Percentiles rank a stretch among this genome's conserved stretches.
Evolutionary conservation across 2,329 filamentous ascomycete species (phyloP).

Genomic region (Colletotrichum costaricense): DNA sequence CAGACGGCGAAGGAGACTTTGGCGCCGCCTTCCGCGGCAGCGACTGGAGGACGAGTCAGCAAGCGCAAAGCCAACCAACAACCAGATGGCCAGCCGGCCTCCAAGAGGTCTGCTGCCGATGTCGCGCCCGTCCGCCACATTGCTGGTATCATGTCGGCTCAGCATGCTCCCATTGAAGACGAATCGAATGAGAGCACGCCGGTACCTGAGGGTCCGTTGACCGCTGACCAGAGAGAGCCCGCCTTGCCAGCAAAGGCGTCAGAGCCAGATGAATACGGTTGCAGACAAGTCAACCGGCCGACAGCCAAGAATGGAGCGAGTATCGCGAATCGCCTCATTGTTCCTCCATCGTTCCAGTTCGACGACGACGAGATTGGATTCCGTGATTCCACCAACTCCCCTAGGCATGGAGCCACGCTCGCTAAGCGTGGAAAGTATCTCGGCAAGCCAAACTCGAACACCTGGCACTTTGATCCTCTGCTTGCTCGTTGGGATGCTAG

Average conservation of each 20-base stretch:
- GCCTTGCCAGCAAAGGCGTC: slow-evolving; percentile 45
- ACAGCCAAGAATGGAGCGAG: slow-evolving; percentile 49
- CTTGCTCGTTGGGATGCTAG: slow-evolving; percentile 65
- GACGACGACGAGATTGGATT: slow-evolving; percentile 68
- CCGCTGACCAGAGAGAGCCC: slow-evolving; percentile 42
- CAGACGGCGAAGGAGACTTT: slow-evolving; percentile 4
- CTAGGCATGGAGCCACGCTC: slow-evolving; percentile 63
- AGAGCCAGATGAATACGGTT: slow-evolving; percentile 64
- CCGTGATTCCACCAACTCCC: slow-evolving; percentile 68
- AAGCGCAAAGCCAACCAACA: slow-evolving; percentile 65
- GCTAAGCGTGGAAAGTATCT: slow-evolving; percentile 65
- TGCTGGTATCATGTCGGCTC: slow-evolving; percentile 47
- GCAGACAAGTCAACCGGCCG: slow-evolving; percentile 57
- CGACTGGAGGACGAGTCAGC: slow-evolving; percentile 23
- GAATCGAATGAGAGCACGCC: slow-evolving; percentile 44
- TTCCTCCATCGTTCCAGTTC: slow-evolving; percentile 61
- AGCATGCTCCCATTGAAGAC: slow-evolving; percentile 39
- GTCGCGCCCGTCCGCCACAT: slow-evolving; percentile 37
- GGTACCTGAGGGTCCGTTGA: slow-evolving; percentile 37
- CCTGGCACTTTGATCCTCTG: slow-evolving; percentile 65
- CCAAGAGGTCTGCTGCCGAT: slow-evolving; percentile 57
- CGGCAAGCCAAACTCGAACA: slow-evolving; percentile 63
- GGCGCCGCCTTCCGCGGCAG: slow-evolving; percentile 10
- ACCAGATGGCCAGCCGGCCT: slow-evolving; percentile 59
- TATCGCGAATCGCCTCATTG: slow-evolving; percentile 64